Conservation (phyloP, 1,139 yeast species). For the Suhomyces wounanorum region DNA sequence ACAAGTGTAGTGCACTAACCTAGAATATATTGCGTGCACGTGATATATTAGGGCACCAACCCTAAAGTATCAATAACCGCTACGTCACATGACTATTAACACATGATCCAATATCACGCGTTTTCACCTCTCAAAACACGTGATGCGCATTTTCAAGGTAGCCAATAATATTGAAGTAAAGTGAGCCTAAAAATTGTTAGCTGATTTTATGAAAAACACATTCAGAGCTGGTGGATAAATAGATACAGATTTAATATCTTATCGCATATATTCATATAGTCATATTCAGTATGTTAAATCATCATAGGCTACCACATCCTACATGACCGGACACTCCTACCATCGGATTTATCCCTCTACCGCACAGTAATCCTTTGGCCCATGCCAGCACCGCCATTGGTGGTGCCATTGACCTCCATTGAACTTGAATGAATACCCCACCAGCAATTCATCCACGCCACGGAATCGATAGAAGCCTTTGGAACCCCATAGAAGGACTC, state of each 20-base stretch:
- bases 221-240: constrained; percentile 11
- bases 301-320: not conserved
- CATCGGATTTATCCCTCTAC: not conserved
- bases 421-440: not conserved
- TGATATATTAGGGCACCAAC: constrained; percentile 5
- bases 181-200: constrained; percentile 17
- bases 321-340: not conserved
- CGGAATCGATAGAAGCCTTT: not conserved
- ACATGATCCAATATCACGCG: constrained; percentile 8
- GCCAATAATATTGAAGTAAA: constrained; percentile 17
- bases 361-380: not conserved
- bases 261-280: constrained; percentile 12
- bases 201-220: constrained; percentile 17
- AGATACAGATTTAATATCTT: constrained; percentile 11
- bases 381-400: not conserved
- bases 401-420: not conserved
- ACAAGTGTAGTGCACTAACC: not conserved
- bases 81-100: constrained; percentile 1
- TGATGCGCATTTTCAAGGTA: constrained; percentile 1
- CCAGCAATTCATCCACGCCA: not conserved
- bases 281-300: constrained; percentile 12
- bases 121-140: not conserved
- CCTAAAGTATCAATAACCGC: constrained; percentile 1
- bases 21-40: not conserved
- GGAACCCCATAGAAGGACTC: not conserved